Conservation (phyloP, 345 rosid species). For the Theobroma cacao region DNA sequence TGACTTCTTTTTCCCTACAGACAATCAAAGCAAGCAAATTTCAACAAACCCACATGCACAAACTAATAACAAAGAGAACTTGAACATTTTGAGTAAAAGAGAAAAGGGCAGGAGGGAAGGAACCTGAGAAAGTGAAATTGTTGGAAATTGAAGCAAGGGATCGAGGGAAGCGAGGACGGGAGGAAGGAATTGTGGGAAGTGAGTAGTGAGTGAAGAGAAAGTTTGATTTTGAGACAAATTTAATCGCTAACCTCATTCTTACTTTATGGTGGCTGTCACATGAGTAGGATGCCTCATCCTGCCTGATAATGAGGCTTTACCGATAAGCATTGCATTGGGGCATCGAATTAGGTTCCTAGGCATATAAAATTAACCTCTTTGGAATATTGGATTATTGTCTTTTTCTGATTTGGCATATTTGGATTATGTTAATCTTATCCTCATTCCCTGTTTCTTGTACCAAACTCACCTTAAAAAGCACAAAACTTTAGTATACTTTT, state of each 20-base stretch:
- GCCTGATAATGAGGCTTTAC: not conserved
- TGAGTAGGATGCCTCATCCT: not conserved
- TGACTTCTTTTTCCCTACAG: conserved; percentile 33
- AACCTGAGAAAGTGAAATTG: conserved; percentile 26
- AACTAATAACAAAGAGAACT: not conserved
- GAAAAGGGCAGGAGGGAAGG: not conserved
- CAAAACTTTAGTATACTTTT: no score
- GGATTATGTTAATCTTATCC: not conserved
- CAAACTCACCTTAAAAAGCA: not conserved
- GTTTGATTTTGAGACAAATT: not conserved
- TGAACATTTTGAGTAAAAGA: not conserved
- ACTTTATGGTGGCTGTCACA: not conserved
- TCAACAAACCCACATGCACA: not conserved
- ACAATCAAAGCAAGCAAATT: conserved; percentile 6
- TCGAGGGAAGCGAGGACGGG: not conserved
- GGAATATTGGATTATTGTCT: not conserved
- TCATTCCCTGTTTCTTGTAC: not conserved
- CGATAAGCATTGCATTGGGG: not conserved
- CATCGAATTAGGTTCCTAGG: not conserved
- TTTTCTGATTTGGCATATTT: not conserved
- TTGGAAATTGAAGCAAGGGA: not conserved
- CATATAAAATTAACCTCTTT: not conserved
- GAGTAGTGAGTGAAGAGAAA: not conserved
- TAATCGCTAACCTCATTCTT: conserved; percentile 19
- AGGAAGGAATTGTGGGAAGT: not conserved